Evolutionary conservation across 495 filamentous ascomycete genomes (phyloP).

Genomic region (Chlorociboria aeruginascens): DNA sequence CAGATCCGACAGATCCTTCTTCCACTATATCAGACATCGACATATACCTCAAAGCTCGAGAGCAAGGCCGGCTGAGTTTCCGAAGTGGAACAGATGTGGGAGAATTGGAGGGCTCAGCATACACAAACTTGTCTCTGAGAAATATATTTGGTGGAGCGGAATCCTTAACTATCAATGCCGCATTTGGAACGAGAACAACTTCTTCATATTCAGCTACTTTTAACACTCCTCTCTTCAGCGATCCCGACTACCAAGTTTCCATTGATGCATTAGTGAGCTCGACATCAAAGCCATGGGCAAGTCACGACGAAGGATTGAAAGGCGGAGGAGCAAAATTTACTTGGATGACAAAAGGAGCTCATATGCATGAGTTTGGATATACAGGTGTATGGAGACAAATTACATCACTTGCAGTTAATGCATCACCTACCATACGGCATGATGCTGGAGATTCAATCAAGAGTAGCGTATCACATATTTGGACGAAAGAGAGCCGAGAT

Average conservation of each 20-base stretch:
- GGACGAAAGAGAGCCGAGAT: constrained; percentile 67
- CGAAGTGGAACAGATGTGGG: constrained; percentile 91
- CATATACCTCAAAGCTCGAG: constrained; percentile 60
- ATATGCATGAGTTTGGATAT: constrained; percentile 67
- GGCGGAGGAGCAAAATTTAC: constrained; percentile 65
- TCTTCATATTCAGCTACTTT: constrained; percentile 81
- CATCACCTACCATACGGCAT: constrained; percentile 65
- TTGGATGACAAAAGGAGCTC: constrained; percentile 49
- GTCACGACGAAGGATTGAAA: constrained; percentile 81
- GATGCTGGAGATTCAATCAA: constrained; percentile 91
- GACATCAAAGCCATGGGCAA: constrained; percentile 80
- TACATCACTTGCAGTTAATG: constrained; percentile 58
- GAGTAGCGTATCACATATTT: constrained; percentile 71
- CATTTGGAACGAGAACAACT: constrained; percentile 75
- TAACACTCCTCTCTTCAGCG: constrained; percentile 63
- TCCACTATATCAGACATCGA: constrained; percentile 61
- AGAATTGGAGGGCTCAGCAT: constrained; percentile 83
- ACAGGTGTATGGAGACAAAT: constrained; percentile 78
- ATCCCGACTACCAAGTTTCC: constrained; percentile 66
- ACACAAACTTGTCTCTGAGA: constrained; percentile 67
- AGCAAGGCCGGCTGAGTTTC: constrained; percentile 67
- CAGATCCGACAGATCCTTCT: constrained; percentile 42
- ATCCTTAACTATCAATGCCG: constrained; percentile 67
- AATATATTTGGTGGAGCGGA: constrained; percentile 96
- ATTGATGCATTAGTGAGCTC: constrained; percentile 67